Evolutionary conservation across 2,329 filamentous ascomycete species (phyloP), one percentile per base, ranked within the genome.

Genomic region (Podosphaera aphanis): DNA sequence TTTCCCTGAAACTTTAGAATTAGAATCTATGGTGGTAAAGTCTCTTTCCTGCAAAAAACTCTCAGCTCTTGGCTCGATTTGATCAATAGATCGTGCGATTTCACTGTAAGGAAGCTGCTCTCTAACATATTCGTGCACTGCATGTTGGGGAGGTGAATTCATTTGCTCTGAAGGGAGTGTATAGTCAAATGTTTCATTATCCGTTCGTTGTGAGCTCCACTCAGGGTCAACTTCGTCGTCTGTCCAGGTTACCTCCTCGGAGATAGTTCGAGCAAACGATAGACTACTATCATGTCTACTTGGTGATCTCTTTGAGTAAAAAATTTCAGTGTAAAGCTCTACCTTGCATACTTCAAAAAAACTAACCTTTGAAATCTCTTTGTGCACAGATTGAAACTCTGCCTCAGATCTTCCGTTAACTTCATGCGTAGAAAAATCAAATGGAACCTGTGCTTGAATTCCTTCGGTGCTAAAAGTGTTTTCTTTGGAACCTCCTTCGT

Each of bases 231-330:
- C 56, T 19, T 75, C 72, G 46, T 70, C 64, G 47, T 73, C 70
- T 47, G 65, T 66, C 61, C 72, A 76, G 56, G 64, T 74, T 20
- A 76, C 62, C 45, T 77, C 73, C 47, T 77, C 69, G 10, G 74
- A 70, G 11, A 77, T 73, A 1, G 75, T 79, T 31, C 74, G 68
- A 10, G 73, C 66, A 59, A 79, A 79, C 0, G 75, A 79, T 56
- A 70, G 66, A 42, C 67, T 73, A 58, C 73, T 78, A 8, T 67
- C 59, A 56, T 77, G 74, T 51, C 74, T 73, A 21, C 66, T 33
- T 15, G 23, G n/a, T 13, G 42, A 44, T 15, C 16, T 44, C 31
- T 33, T 15, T n/a, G 11, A 18, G 25, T 53, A 51, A 5, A 49
- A 48, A 43, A 49, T 51, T 6, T 52, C 50, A 10, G 50, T 41